Conservation (phyloP, 257 asterid species). For the Lycium barbarum region DNA sequence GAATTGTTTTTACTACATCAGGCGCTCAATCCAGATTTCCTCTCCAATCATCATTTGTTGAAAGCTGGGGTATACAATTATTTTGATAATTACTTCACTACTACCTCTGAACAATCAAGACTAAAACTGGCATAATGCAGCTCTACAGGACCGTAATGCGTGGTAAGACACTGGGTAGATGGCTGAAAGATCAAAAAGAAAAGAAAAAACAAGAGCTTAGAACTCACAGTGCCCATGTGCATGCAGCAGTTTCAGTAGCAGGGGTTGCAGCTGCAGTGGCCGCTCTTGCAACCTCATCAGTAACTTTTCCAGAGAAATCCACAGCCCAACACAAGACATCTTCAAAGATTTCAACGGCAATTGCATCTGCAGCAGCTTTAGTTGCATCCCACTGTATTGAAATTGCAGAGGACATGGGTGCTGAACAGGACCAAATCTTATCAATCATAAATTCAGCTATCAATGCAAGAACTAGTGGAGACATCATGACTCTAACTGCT, state of each 20-base stretch:
- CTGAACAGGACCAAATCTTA: conserved; percentile 69
- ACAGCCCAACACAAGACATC: conserved; percentile 48
- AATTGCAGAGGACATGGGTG: conserved; percentile 89
- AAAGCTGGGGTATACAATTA: conserved; percentile 60
- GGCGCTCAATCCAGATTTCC: conserved; percentile 66
- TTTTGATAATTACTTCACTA: conserved; percentile 20
- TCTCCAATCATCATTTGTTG: conserved; percentile 60
- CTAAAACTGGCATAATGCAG: conserved; percentile 38
- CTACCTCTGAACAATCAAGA: background rate
- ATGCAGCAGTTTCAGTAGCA: conserved; percentile 81
- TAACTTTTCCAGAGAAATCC: conserved; percentile 52
- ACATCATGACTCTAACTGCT: conserved; percentile 85
- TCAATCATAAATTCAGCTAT: conserved; percentile 73
- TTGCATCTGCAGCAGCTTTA: conserved; percentile 91
- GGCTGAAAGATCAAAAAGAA: conserved; percentile 84
- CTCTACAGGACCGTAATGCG: conserved; percentile 59
- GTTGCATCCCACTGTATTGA: conserved; percentile 96
- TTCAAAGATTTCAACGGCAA: conserved; percentile 52
- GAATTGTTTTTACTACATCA: conserved; percentile 71
- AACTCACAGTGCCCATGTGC: conserved; percentile 83
- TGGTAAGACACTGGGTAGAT: conserved; percentile 72
- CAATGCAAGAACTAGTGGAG: conserved; percentile 76
- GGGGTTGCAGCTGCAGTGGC: conserved; percentile 95
- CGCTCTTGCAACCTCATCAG: conserved; percentile 67
- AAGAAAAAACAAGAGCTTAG: conserved; percentile 79